Conservation (phyloP, 2,329 filamentous ascomycete genomes). For the Allantophomopsis lycopodina region DNA sequence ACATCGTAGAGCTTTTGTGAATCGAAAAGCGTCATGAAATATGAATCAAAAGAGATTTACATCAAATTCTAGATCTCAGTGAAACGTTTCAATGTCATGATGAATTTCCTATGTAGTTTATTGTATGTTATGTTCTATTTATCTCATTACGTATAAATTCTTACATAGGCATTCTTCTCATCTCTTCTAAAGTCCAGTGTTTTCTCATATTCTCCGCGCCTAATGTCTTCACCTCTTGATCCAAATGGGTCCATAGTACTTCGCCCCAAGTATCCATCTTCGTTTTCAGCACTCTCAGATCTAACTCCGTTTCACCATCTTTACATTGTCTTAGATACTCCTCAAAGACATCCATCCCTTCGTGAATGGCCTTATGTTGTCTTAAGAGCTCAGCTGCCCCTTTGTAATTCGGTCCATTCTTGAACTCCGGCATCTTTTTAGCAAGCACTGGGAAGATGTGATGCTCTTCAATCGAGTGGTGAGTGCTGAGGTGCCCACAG, state of each 20-base stretch:
- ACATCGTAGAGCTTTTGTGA: conserved; percentile 12
- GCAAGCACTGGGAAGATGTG: conserved; percentile 72
- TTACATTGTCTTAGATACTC: conserved; percentile 50
- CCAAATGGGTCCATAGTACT: conserved; percentile 71
- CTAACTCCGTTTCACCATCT: conserved; percentile 45
- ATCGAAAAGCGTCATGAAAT: background rate
- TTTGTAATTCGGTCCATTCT: conserved; percentile 19
- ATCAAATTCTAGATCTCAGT: background rate
- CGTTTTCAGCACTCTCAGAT: conserved; percentile 43
- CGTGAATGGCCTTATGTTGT: conserved; percentile 71
- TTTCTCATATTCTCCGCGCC: conserved; percentile 78
- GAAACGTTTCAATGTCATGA: no score
- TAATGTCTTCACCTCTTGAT: conserved; percentile 68
- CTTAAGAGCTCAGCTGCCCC: conserved; percentile 47
- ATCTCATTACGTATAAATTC: background rate
- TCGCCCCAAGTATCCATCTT: conserved; percentile 68
- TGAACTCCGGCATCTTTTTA: conserved; percentile 66
- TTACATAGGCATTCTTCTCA: conserved; percentile 55
- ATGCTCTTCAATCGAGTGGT: conserved; percentile 74
- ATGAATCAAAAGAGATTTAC: background rate
- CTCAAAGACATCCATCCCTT: conserved; percentile 54
- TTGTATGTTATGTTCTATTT: background rate
- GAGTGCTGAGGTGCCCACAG: conserved; percentile 52
- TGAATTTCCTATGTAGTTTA: no score
- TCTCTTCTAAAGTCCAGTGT: conserved; percentile 69